Conservation (phyloP, 2,329 filamentous ascomycete genomes). For the Kalaharituber pfeilii region DNA sequence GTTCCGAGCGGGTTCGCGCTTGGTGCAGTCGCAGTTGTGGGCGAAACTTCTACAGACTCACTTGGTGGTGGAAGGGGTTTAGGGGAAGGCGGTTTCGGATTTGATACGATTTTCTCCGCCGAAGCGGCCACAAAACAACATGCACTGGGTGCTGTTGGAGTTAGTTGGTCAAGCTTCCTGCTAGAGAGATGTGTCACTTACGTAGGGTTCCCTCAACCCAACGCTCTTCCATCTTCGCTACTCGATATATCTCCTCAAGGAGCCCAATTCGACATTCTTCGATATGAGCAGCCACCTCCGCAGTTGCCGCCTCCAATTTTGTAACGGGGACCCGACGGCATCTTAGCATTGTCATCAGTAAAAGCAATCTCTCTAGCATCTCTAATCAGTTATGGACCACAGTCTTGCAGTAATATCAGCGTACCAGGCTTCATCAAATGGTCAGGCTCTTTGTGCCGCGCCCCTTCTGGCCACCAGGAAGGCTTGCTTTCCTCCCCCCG, state of each 20-base stretch:
- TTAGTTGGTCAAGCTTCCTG: not conserved
- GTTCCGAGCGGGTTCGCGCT: constrained; percentile 2
- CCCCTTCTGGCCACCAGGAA: constrained; percentile 48
- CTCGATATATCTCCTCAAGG: constrained; percentile 18
- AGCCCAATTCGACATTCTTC: constrained; percentile 15
- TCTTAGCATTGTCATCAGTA: constrained; percentile 18
- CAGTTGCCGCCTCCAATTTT: constrained; percentile 16
- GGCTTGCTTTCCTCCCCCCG: constrained; percentile 44
- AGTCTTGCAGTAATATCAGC: not conserved
- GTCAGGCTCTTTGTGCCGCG: constrained; percentile 56
- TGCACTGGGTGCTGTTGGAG: constrained; percentile 11
- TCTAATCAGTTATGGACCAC: not conserved
- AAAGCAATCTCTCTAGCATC: constrained; percentile 13
- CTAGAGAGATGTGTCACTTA: constrained; percentile 1
- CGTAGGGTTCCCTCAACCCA: constrained; percentile 13
- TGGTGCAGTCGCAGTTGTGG: constrained; percentile 11
- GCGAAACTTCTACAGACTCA: constrained; percentile 12
- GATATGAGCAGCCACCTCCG: constrained; percentile 17
- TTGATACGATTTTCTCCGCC: constrained; percentile 18
- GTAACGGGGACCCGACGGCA: constrained; percentile 16
- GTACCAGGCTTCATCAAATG: constrained; percentile 51
- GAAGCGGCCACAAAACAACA: constrained; percentile 16
- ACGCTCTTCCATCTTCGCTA: constrained; percentile 17
- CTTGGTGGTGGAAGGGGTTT: constrained; percentile 11
- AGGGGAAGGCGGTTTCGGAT: constrained; percentile 5